A percentile compares a stretch with the other conserved stretches of the same genome.
phyloP scores from a whole-genome alignment of 2,329 filamentous ascomycete genomes.

The Fusarium sp. region DNA sequence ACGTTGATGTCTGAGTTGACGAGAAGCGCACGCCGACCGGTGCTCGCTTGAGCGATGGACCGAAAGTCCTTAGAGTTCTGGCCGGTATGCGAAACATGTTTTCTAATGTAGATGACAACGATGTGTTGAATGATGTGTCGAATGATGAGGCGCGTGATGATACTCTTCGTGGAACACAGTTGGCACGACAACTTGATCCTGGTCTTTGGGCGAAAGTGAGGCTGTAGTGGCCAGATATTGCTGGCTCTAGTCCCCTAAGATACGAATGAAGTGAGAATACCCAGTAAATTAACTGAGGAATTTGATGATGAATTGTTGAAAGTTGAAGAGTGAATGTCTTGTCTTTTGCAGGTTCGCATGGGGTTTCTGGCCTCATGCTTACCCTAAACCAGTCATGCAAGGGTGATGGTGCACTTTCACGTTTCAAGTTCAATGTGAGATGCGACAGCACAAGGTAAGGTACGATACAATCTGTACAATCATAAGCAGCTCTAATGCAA shows the following conservation, averaged over 20 bases:
- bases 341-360: background rate
- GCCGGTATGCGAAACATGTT: conserved; percentile 25
- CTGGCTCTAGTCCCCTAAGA: no score
- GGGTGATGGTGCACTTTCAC: background rate
- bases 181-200: background rate
- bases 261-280: background rate
- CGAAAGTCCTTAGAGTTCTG: background rate
- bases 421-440: background rate
- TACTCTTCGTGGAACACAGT: background rate
- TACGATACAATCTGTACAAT: background rate
- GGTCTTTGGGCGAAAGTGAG: background rate
- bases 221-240: background rate
- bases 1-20: conserved; percentile 10
- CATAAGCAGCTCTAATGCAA: background rate
- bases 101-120: background rate
- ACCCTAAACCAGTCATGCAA: background rate
- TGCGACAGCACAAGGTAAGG: background rate
- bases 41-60: background rate
- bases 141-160: background rate
- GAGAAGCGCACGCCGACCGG: conserved; percentile 15
- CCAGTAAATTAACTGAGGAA: no score
- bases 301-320: background rate
- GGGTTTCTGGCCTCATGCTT: background rate
- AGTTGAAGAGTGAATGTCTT: background rate
- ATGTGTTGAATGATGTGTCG: background rate